These are phyloP conservation scores for Argentina anserina DNA, from an alignment of 306 rosid genomes.

Conservation along the genomic window DNA sequence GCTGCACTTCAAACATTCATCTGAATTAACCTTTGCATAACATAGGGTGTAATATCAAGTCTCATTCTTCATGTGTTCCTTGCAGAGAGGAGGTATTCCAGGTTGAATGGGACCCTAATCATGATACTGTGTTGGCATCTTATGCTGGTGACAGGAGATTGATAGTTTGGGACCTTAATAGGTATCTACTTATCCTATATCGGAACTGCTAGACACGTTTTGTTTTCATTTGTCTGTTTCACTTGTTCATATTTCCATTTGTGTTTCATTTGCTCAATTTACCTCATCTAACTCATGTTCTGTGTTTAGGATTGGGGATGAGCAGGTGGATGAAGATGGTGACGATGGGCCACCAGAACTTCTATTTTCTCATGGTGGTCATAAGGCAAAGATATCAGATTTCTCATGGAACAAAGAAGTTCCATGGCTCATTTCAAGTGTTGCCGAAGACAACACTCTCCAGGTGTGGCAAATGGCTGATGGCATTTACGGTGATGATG, in stretches of 20 bases:
- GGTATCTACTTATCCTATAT: conserved; percentile 34
- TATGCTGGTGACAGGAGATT: conserved; percentile 83
- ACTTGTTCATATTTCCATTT: background rate
- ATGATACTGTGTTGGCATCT: conserved; percentile 80
- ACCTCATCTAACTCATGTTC: background rate
- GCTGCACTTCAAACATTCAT: background rate
- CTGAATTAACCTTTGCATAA: background rate
- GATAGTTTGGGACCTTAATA: conserved; percentile 95
- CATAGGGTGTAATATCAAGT: background rate
- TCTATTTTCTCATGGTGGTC: conserved; percentile 84
- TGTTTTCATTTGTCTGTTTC: background rate
- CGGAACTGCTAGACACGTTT: background rate
- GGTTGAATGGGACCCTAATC: conserved; percentile 99
- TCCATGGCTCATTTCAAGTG: conserved; percentile 88
- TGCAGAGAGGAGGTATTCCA: conserved; percentile 89
- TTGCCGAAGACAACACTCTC: conserved; percentile 81
- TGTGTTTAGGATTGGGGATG: conserved; percentile 70
- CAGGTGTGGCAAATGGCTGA: conserved; percentile 92
- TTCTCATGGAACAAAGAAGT: conserved; percentile 76
- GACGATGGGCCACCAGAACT: conserved; percentile 94
- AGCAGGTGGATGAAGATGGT: conserved; percentile 75
- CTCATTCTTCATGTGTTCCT: conserved; percentile 10
- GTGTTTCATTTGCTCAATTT: background rate
- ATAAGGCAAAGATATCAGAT: conserved; percentile 87
- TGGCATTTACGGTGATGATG: conserved; percentile 52